Base-by-base conservation (phyloP, 805 yeast genomes). In the Wickerhamiella azymoides region DNA sequence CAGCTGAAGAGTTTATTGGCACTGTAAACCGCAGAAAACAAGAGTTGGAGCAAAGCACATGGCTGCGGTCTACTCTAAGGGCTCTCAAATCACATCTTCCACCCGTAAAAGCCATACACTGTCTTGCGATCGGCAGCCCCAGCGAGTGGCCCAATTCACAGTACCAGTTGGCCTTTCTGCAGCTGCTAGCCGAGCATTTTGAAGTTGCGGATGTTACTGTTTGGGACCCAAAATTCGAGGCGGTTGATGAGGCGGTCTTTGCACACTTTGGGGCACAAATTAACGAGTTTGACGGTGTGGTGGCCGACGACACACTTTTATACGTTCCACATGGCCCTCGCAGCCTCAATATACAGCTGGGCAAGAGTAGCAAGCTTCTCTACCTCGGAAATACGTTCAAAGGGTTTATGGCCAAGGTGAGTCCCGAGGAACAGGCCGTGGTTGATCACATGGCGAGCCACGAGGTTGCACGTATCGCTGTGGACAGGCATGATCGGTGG, bases 301-400 rank as follows among this genome's bases (percentile, higher is more conserved):
- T 46, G 10, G 17, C 38, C 13, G 43, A 45, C 9, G 37, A 50
- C 0, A 63, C 69, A 0, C 60, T 83, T 2, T 80, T 65, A 57
- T 82, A 74, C 55, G 66, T 83, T 40, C 93, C 93, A 0, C 94
- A 83, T 62, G 89, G 88, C 0, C 84, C 85, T 1, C 60, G 79
- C 35, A 45, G 55, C 1, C 51, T 65, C 2, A 54, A 57, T 5
- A 54, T 56, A 14, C 17, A 37, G 8, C 49, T 59, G 16, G 49
- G 55, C 10, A 43, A 41, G 4, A 16, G 18, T 17, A 17, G 27
- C 5, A 36, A 51, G 17, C 41, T 33, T 14, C 19, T 49, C 3
- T 51, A 47, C 33, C 37, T 58, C n/a, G 62, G 62, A 2, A 58
- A 58, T 46, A 50, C 52, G 26, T 36, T 57, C 38, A 8, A 38